Evolutionary conservation across 2,329 filamentous ascomycete species (phyloP), one percentile per base, ranked within the genome.

Genomic region (Botrytis porri): DNA sequence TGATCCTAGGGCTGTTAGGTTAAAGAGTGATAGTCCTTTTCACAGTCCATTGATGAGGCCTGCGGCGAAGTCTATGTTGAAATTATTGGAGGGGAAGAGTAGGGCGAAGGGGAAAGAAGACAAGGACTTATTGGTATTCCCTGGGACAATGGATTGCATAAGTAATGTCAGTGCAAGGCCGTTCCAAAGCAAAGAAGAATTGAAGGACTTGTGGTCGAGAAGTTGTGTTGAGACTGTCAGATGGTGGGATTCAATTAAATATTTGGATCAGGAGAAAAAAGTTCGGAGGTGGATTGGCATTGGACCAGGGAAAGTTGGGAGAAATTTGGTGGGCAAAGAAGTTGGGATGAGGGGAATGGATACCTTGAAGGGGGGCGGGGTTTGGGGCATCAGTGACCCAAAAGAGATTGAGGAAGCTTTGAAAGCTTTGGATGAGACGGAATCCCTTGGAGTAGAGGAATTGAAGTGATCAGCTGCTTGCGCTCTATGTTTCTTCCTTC

Each of bases 181-280:
- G 0, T 97, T 97, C 77, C 81, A 85, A 75, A 93, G 88, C 76
- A 90, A 89, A 77, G 89, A 89, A 59, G 89, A 97, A 75, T 84
- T 98, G 45, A 93, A 93, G 80, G 90, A 97, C 75, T 83, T 97
- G 63, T 84, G 97, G 67, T 91, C 94, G 1, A 84, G 93, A 66
- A 92, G 94, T 79, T 95, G 92, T 75, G 89, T 96, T n/a, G 94
- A 97, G 83, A 98, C 95, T 43, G 94, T 98, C 60, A 87, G 89
- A 74, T 98, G 95, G 95, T 97, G 95, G 90, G 93, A 97, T 77
- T 96, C 93, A 78, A 95, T 98, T 78, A 90, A 89, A 77, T 97
- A 97, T 80, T 84, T 98, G 67, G 93, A 98, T 81, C 90, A 96
- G 80, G 90, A 96, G 78, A 88, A 91, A 79, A 91, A 91, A 75